These are phyloP conservation scores for Aspergillus melleus DNA, from an alignment of 2,329 filamentous ascomycete genomes.

Conservation along the genomic window DNA sequence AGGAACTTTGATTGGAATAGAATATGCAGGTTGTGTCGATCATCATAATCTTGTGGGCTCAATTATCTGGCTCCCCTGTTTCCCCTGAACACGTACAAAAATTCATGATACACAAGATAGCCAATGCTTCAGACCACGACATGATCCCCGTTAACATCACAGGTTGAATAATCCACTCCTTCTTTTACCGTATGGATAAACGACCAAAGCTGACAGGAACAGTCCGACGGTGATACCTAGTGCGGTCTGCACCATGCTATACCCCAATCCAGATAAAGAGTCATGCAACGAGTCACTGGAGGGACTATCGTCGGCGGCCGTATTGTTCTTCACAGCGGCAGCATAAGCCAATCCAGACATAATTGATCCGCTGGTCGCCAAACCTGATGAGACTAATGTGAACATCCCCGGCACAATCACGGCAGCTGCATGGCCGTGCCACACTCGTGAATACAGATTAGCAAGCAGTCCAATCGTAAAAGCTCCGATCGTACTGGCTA, in stretches of 20 bases:
- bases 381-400: conserved; percentile 60
- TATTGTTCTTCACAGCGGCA: conserved; percentile 47
- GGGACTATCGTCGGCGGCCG: not conserved
- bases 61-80: not conserved
- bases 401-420: conserved; percentile 86
- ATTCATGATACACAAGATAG: not conserved
- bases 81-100: not conserved
- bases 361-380: conserved; percentile 57
- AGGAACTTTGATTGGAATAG: not conserved
- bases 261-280: conserved; percentile 37
- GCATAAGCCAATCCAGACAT: conserved; percentile 56
- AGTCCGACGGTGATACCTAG: conserved; percentile 49
- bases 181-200: conserved; percentile 47
- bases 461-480: conserved; percentile 73
- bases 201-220: conserved; percentile 45
- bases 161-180: conserved; percentile 42
- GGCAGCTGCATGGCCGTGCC: conserved; percentile 77
- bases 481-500: conserved; percentile 74
- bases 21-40: not conserved
- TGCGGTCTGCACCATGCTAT: conserved; percentile 47
- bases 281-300: conserved; percentile 11
- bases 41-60: not conserved
- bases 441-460: conserved; percentile 69
- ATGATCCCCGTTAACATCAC: not conserved
- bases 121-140: not conserved